Evolutionary conservation across 1,139 yeast species (phyloP).

Genomic region (Debaryomyces robertsiae): DNA sequence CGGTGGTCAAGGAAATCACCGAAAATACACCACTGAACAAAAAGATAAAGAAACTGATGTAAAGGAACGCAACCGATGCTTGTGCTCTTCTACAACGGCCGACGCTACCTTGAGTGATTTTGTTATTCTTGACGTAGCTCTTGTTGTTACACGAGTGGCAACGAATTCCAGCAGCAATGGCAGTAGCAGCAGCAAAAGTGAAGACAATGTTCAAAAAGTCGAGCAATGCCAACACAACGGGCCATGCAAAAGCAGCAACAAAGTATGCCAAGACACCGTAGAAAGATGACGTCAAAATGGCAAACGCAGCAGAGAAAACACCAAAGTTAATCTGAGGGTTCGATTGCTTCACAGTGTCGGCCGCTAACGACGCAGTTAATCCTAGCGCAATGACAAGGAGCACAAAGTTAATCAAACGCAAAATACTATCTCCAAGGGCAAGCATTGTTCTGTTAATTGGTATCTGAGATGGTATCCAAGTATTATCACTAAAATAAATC

Average conservation of each 20-base stretch:
- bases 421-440: conserved; percentile 72
- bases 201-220: conserved; percentile 90
- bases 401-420: conserved; percentile 73
- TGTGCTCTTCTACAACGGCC: conserved; percentile 96
- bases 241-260: conserved; percentile 82
- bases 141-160: conserved; percentile 81
- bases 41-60: conserved; percentile 79
- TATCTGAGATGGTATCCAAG: conserved; percentile 5
- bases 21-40: conserved; percentile 70
- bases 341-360: conserved; percentile 53
- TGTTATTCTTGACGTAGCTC: conserved; percentile 62
- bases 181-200: conserved; percentile 93
- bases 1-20: conserved; percentile 54
- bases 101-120: conserved; percentile 69
- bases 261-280: conserved; percentile 82
- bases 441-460: conserved; percentile 35
- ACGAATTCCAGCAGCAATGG: conserved; percentile 87
- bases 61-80: conserved; percentile 87
- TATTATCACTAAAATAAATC: conserved; percentile 5
- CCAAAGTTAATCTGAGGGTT: conserved; percentile 88
- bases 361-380: conserved; percentile 81
- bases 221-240: conserved; percentile 67
- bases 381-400: conserved; percentile 81
- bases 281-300: conserved; percentile 73
- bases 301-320: conserved; percentile 86